Evolutionary conservation across 2,329 filamentous ascomycete genomes (phyloP), one percentile per base, ranked within the genome.

Genomic region (Neodidymelliopsis sp.): DNA sequence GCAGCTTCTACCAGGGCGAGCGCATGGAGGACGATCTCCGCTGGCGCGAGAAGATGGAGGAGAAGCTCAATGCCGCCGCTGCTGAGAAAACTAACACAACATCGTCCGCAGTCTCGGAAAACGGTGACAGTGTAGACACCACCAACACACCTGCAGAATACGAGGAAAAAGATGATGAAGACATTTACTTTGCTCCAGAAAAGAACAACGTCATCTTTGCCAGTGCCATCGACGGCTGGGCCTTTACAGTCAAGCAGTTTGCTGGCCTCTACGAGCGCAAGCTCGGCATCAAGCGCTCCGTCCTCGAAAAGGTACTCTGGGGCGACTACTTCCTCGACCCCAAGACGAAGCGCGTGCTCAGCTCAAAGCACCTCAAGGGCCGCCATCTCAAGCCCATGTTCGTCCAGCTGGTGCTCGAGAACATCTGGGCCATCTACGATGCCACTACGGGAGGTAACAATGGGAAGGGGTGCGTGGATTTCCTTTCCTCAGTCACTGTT

Each of bases 191-290:
- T 74, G 91, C 94, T 0, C 94, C 94, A 0, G 94, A 99, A 69
- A 96, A 93, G 74, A 97, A 97, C 73, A 99, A 99, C 67, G 94
- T 99, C 72, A 97, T 99, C 57, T 99, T 99, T 72, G 91, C 91
- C 77, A 97, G 93, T 70, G 94, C 94, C 51, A 88, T 96, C 47
- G 94, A 99, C 69, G 94, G 94, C n/a, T 99, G 94, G 94, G 94
- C 94, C 2, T 99, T 99, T 66, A 99, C 94, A 0, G 87, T 96
- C 38, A 85, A 91, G 39, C 94, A 99, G 65, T 99, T 99, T 70
- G 92, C 94, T 13, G 84, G 84, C 27, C 78, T 97, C 20, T 99
- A 97, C 68, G 93, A 97, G 75, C 96, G 92, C 79, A 99, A 99
- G 73, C 82, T 99, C 6, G 93, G 94, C 11, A 95, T 97, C 73